Base-by-base conservation (phyloP, 179 eudicot genomes). In the Spinacia oleracea region DNA sequence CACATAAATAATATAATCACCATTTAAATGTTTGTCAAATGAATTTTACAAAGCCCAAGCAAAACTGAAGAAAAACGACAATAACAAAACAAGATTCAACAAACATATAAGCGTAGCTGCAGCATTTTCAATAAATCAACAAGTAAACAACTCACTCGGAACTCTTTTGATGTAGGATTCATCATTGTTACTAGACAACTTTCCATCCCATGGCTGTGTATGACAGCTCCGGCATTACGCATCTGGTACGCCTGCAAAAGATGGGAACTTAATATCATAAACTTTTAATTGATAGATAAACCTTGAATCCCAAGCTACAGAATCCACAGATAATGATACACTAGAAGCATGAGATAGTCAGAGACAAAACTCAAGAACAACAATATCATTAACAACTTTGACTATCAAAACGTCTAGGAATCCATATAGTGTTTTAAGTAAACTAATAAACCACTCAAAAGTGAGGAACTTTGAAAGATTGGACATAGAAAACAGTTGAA, bases 151-250 rank as follows among this genome's bases (percentile, higher is more conserved):
- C 79, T 87, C 87, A 94, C 98, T 76, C 94, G 88, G 70, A 94
- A 94, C 83, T 96, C 99, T 86, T 94, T 96, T 29, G 93, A 79
- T 60, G 84, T 77, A 35, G 98, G 99, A 74, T 96, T 82, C 79
- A 96, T 81, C 99, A 96, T 94, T 63, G 99, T 94, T 46, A 89
- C 97, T 2, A 96, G 78, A 81, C 99, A 96, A 74, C 96, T 92
- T 86, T 96, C 98, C 93, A 92, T 92, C 53, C 99, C 99, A 83
- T 96, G 99, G 76, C 99, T 96, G 86, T 94, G 99, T 84, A 96
- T 94, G 66, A 91, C 92, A 78, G 98, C 93, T 80, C 99, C 98
- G 82, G 98, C 98, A 89, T 90, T 92, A 79, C 98, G 89, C 97
- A 89, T 91, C 50, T 91, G 85, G 82, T 91, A 96, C 74, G 96